These are phyloP conservation scores for Podila epigama DNA, from an alignment of 192 early-diverging fungal species.

Conservation along the genomic window DNA sequence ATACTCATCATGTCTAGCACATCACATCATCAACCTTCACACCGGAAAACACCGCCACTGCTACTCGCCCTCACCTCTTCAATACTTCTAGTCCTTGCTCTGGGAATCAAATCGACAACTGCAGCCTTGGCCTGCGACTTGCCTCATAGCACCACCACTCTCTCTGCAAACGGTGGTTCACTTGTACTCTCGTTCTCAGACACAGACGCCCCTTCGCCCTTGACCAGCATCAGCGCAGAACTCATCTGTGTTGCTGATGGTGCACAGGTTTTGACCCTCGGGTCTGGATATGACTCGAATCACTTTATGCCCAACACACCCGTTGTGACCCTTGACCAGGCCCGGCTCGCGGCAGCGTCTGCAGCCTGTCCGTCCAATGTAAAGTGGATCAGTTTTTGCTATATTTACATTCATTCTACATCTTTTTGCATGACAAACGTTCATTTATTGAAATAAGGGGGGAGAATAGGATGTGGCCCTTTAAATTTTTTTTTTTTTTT, in stretches of 20 bases:
- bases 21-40: not conserved
- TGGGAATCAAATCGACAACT: not conserved
- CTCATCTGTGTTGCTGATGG: slow-evolving; percentile 17
- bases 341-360: slow-evolving; percentile 3
- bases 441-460: too few species aligned
- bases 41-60: too few species aligned
- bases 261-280: not conserved
- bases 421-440: too few species aligned
- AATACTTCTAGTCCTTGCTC: not conserved
- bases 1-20: not conserved
- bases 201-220: not conserved
- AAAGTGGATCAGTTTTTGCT: not conserved
- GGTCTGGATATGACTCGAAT: not conserved
- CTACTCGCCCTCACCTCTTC: not conserved
- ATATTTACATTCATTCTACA: too few species aligned
- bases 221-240: slow-evolving; percentile 7
- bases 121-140: slow-evolving; percentile 15
- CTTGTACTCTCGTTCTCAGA: slow-evolving; percentile 9
- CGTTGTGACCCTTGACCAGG: not conserved
- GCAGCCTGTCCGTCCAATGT: slow-evolving; percentile 27
- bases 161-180: slow-evolving; percentile 7
- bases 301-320: slow-evolving; percentile 5
- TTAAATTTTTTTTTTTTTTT: not conserved
- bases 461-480: too few species aligned
- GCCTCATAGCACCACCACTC: not conserved